Percentiles rank a stretch among this genome's conserved stretches.
Conservation (phyloP, 73 alveolate species). For the Tetrahymena thermophila region DNA sequence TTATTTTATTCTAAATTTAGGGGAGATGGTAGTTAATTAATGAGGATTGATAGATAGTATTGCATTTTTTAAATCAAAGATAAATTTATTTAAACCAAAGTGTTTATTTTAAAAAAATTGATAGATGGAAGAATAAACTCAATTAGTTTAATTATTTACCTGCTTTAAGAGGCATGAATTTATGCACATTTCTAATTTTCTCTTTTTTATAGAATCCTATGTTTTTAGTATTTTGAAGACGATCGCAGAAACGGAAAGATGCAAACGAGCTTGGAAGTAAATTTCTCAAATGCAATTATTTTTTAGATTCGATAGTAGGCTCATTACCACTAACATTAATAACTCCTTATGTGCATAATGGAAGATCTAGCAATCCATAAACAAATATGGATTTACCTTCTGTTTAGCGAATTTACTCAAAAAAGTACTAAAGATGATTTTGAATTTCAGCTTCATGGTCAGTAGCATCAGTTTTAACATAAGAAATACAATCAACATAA, state of each 20-base stretch:
- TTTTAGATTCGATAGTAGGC: neutral
- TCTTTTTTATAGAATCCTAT: neutral
- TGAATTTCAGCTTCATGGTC: neutral
- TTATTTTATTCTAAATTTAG: too few relatives aligned
- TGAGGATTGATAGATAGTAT: too few relatives aligned
- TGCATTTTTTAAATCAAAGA: too few relatives aligned
- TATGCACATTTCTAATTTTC: neutral
- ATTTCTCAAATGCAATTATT: neutral
- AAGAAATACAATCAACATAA: neutral
- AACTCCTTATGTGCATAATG: neutral
- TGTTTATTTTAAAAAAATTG: too few relatives aligned
- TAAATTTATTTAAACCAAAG: too few relatives aligned
- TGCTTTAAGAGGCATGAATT: neutral
- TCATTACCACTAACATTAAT: neutral
- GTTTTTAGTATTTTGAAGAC: neutral
- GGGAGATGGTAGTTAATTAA: too few relatives aligned
- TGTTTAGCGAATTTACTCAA: neutral
- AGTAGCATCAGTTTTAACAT: neutral
- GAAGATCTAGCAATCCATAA: neutral
- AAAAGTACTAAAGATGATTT: neutral
- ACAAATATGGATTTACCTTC: neutral
- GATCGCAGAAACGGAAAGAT: neutral
- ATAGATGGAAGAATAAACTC: too few relatives aligned
- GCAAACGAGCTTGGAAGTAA: constrained; percentile 1
- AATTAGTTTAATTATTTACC: too few relatives aligned